Percentiles rank a stretch among this genome's conserved stretches.
Conservation (phyloP, 495 filamentous ascomycete species). For the Hypoxylon subgilvum region DNA sequence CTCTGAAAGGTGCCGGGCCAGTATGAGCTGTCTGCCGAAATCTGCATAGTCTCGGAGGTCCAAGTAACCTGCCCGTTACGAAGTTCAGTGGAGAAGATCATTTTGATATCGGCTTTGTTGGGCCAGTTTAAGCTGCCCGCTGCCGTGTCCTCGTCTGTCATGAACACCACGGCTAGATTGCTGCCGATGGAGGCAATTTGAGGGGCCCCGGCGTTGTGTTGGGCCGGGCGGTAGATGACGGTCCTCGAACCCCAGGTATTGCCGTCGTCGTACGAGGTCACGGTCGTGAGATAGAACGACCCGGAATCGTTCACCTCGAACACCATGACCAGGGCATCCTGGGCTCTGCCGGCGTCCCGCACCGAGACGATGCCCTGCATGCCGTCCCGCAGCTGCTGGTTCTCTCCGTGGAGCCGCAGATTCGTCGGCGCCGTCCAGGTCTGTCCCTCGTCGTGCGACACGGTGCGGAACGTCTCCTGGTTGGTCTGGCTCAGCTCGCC, state of each 20-base stretch:
- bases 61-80: constrained; percentile 16
- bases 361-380: constrained; percentile 65
- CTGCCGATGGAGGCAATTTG: constrained; percentile 60
- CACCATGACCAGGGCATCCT: constrained; percentile 57
- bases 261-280: constrained; percentile 63
- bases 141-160: constrained; percentile 61
- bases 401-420: constrained; percentile 45
- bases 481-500: constrained; percentile 59
- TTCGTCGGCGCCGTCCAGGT: constrained; percentile 52
- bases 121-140: constrained; percentile 25
- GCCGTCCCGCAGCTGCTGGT: constrained; percentile 48
- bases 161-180: constrained; percentile 62
- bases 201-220: constrained; percentile 60
- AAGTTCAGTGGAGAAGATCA: constrained; percentile 25
- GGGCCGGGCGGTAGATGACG: constrained; percentile 52
- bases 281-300: constrained; percentile 56
- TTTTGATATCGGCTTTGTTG: constrained; percentile 35
- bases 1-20: constrained; percentile 28
- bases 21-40: constrained; percentile 22
- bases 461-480: constrained; percentile 64
- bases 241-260: constrained; percentile 57
- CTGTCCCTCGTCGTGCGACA: constrained; percentile 57
- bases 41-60: constrained; percentile 9
- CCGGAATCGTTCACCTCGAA: constrained; percentile 60
- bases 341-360: constrained; percentile 44